These are phyloP conservation scores for Quercus ilex DNA, from an alignment of 306 rosid genomes.

Conservation along the genomic window DNA sequence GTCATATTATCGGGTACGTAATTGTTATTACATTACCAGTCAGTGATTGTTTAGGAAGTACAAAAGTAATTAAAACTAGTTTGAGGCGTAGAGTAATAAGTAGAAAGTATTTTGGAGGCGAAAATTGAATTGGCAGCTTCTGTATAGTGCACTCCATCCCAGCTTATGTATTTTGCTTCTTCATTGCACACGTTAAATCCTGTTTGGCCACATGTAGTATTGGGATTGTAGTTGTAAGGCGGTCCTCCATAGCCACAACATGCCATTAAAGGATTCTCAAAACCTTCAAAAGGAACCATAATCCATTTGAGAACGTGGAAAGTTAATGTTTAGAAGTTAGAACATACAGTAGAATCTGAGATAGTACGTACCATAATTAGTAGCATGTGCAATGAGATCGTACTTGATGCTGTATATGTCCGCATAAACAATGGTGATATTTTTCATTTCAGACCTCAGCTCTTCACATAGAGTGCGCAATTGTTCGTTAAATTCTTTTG, in stretches of 20 bases:
- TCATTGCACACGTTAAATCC: slow-evolving; percentile 22
- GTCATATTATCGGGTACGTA: no score
- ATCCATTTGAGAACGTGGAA: background rate
- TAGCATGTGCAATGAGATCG: slow-evolving; percentile 14
- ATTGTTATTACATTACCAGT: background rate
- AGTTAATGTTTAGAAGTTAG: background rate
- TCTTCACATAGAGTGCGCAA: slow-evolving; percentile 15
- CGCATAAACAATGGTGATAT: slow-evolving; percentile 24
- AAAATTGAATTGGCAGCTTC: background rate
- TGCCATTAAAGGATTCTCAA: slow-evolving; percentile 28
- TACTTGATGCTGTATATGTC: slow-evolving; percentile 33
- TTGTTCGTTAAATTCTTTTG: slow-evolving; percentile 22
- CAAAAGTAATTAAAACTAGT: background rate
- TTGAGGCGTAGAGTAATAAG: slow-evolving; percentile 12
- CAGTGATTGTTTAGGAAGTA: background rate
- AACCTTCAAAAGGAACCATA: slow-evolving; percentile 4
- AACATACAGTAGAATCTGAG: background rate
- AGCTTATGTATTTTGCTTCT: slow-evolving; percentile 25
- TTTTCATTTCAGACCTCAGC: slow-evolving; percentile 23
- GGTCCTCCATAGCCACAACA: slow-evolving; percentile 37
- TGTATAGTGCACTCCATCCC: slow-evolving; percentile 35
- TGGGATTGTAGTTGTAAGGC: slow-evolving; percentile 27
- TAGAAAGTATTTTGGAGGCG: slow-evolving; percentile 31
- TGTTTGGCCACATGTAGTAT: slow-evolving; percentile 16
- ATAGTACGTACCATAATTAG: slow-evolving; percentile 12